Base-by-base conservation (phyloP, 1,284 basidiomycete species). In the Fomitopsis pinicola region DNA sequence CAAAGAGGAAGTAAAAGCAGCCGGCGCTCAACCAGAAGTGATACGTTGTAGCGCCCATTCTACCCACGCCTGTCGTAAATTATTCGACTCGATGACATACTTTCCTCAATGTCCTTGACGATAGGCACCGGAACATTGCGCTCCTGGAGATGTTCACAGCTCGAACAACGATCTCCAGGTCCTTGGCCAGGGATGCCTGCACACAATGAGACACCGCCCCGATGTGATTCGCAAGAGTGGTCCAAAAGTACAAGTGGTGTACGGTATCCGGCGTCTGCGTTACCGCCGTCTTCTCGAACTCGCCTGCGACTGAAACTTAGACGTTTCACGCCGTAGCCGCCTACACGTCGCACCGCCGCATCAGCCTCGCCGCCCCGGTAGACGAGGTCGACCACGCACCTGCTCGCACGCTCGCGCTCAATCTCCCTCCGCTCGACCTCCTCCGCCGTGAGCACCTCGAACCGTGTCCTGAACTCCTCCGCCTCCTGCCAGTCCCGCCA, bases 401-500 rank as follows among this genome's bases (percentile, higher is more conserved):
- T 73, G 63, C 87, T 91, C 2, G 92, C 92, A 62, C 94, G 78
- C 75, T 94, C 92, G 68, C 86, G 82, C 75, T 94, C 92, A 58
- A 91, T 77, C 76, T 94, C 92, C 67, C 89, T 83, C 73, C 86
- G 82, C 73, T 97, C 95, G 62, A 98, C 88, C 74, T 99, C 97
- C 72, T 98, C 97, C 30, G 88, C 86, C 12, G 81, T 91, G 62
- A 98, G 74, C 61, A 92, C 87, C 72, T 98, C 89, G 71, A 98
- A 88, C 54, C 89, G 80, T n/a, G 97, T 98, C 63, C 87, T 86
- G 75, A 94, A 98, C 73, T 96, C 94, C 71, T 94, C 91, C 38
- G 91, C 86, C 71, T 98, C 97, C 57, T 83, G 83, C 94, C 94
- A 98, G 72, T 98, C 97, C 56, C 95, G 80, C 95, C 96, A 99